Evolutionary conservation across 345 rosid genomes (phyloP).

Genomic region (Gossypium australe): DNA sequence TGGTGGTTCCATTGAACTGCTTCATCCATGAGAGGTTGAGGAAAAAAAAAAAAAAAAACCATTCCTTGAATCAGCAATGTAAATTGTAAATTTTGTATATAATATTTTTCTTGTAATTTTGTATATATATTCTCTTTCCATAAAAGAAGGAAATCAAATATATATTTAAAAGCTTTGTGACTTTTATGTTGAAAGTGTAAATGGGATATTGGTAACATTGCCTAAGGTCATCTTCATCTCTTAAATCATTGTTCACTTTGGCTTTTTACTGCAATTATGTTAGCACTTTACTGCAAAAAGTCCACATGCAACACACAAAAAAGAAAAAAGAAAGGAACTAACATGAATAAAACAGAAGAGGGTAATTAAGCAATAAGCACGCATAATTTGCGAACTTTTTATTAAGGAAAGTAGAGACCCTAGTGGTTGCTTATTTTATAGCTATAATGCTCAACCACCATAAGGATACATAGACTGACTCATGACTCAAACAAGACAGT

Average conservation of each 20-base stretch:
- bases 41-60: background rate
- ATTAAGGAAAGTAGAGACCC: background rate
- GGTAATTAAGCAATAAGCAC: too few relatives aligned
- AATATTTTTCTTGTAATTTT: background rate
- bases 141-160: background rate
- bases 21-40: background rate
- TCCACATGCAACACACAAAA: too few relatives aligned
- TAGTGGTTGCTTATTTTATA: conserved; percentile 38
- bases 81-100: background rate
- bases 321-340: background rate
- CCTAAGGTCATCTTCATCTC: too few relatives aligned
- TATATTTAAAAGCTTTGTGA: too few relatives aligned
- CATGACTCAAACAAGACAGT: background rate
- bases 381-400: background rate
- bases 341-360: background rate
- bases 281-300: too few relatives aligned
- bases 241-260: too few relatives aligned
- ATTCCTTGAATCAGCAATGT: background rate
- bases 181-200: too few relatives aligned
- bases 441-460: conserved; percentile 31
- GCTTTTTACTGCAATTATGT: too few relatives aligned
- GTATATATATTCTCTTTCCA: background rate
- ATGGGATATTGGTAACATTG: too few relatives aligned
- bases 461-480: background rate
- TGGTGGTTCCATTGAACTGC: background rate